Percentiles rank a stretch among this genome's conserved stretches.
Evolutionary conservation across 352 stramenopile genomes (phyloP).

Genomic region (Phytophthora europaea): DNA sequence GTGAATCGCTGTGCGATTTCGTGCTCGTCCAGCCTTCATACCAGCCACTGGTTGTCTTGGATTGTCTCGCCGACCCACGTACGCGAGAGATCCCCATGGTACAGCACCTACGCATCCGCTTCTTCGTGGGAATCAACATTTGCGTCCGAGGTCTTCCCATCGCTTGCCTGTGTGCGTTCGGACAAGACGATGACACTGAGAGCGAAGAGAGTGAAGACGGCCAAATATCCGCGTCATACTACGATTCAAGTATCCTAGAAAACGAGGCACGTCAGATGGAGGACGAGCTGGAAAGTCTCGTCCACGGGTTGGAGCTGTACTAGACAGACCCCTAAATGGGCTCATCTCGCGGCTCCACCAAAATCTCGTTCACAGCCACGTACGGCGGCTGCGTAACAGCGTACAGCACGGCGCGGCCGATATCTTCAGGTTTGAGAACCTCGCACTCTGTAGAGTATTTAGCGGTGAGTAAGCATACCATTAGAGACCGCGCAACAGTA

Average conservation of each 20-base stretch:
- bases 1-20: constrained; percentile 67
- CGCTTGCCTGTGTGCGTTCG: constrained; percentile 66
- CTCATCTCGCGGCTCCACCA: constrained; percentile 92
- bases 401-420: constrained; percentile 90
- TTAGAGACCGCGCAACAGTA: constrained; percentile 25
- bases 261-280: constrained; percentile 57
- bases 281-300: constrained; percentile 53
- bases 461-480: constrained; percentile 19
- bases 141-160: constrained; percentile 63
- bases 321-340: constrained; percentile 56
- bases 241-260: constrained; percentile 52
- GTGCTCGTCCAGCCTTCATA: constrained; percentile 56
- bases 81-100: constrained; percentile 69
- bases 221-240: constrained; percentile 38
- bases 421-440: constrained; percentile 86
- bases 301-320: constrained; percentile 51
- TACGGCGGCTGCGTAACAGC: constrained; percentile 87
- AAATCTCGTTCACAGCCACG: constrained; percentile 92
- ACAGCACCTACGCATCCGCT: constrained; percentile 57
- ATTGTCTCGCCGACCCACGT: constrained; percentile 57
- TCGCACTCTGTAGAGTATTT: constrained; percentile 64
- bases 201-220: constrained; percentile 24
- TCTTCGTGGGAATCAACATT: constrained; percentile 64
- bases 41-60: constrained; percentile 54
- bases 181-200: constrained; percentile 42